Base-by-base conservation (phyloP, 805 yeast species). In the Saturnispora hagleri region DNA sequence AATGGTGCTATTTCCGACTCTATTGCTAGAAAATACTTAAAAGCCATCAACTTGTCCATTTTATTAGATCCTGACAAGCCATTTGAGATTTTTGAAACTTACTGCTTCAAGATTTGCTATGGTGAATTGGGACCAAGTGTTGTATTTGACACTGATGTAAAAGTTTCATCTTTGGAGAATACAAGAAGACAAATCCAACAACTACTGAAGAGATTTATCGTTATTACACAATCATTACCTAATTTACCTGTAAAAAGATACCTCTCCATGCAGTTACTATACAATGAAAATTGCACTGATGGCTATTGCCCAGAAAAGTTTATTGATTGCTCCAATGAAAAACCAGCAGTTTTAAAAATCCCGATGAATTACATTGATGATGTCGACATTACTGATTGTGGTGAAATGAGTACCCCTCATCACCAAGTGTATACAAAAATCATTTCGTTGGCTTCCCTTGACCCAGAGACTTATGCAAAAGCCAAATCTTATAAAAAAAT, bases 171-270 rank as follows among this genome's bases (percentile, higher is more conserved):
- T 3, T 34, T 51, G 67, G 28, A 58, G 24, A 68, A 69, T 31
- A 71, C 76, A 9, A 69, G 79, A 55, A 68, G 67, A 52, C 68
- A 71, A 55, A 68, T 76, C 3, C 79, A 77, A 53, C 75, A 72
- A 48, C 57, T 80, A 46, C 71, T 81, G 69, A 73, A 72, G 58
- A 66, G 77, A 49, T 72, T 81, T 48, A 76, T 81, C 20, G 67
- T 78, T 1, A 61, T 75, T 4, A 77, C 84, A 0, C 86, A 81
- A 60, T 67, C 74, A 0, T 64, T 80, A n/a, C 74, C 77, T 17
- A 73, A 77, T 1, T 58, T 79, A 26, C 84, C 84, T 1, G 62
- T 65, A 1, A 67, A 72, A 41, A 72, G 79, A 51, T 75, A 57
- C 48, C 58, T 80, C 38, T 67, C 76, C 0, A 70, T 80, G 71